Conservation (phyloP, 768 basidiomycete genomes). For the Mycena venus region DNA sequence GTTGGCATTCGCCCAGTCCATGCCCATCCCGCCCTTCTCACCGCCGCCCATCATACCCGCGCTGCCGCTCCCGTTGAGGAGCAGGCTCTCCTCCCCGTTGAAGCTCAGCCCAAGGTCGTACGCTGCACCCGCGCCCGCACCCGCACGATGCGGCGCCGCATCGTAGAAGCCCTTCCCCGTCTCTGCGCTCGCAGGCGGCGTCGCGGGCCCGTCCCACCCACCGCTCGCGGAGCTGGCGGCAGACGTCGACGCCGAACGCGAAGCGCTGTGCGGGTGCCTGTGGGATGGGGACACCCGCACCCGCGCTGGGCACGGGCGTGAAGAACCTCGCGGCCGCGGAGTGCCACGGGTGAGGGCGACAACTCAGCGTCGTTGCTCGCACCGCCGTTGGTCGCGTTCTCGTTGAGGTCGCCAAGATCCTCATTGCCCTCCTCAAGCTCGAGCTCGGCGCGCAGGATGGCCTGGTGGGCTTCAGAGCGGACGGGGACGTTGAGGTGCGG, state of each 20-base stretch:
- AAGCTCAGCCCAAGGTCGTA: neutral
- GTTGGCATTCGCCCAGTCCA: conserved; percentile 2
- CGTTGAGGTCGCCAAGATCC: neutral
- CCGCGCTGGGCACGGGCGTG: neutral
- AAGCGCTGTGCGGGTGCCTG: conserved; percentile 3
- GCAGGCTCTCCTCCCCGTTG: neutral
- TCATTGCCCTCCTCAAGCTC: neutral
- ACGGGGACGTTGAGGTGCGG: conserved; percentile 17
- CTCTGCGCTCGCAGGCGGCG: neutral
- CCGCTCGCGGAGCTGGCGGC: neutral
- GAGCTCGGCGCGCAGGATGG: conserved; percentile 25
- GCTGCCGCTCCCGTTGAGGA: too few species aligned
- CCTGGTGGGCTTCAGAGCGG: conserved; percentile 22
- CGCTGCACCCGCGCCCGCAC: neutral
- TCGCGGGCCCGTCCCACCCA: neutral
- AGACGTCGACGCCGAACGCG: conserved; percentile 2
- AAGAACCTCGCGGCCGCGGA: neutral
- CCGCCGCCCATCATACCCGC: neutral
- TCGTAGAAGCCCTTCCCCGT: neutral
- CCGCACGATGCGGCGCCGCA: neutral
- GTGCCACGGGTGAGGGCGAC: neutral
- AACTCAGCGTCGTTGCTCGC: neutral
- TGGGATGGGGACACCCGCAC: too few species aligned
- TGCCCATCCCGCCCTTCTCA: neutral
- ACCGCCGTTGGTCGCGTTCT: neutral